phyloP scores from a whole-genome alignment of 1,284 basidiomycete species.

The Meripilus lineatus region DNA sequence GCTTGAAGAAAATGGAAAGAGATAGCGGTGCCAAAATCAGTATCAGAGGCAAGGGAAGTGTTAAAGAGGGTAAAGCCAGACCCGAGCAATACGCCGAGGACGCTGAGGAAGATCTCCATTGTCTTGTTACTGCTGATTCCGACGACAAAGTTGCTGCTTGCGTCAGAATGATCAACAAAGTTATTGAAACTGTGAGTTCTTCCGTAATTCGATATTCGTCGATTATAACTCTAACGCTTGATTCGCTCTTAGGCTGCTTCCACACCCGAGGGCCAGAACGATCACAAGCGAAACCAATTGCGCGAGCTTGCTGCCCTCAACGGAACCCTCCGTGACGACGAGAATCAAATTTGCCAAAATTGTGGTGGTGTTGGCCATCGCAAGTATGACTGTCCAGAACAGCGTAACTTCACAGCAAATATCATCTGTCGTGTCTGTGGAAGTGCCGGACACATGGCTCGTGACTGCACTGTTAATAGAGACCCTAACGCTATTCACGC shows the following conservation, averaged over 20 bases:
- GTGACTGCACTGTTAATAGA: conserved; percentile 87
- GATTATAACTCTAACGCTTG: conserved; percentile 10
- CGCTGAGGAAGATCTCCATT: conserved; percentile 98
- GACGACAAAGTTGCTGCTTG: conserved; percentile 90
- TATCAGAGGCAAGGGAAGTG: conserved; percentile 96
- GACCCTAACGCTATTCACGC: conserved; percentile 53
- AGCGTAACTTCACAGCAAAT: conserved; percentile 95
- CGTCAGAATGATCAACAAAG: conserved; percentile 93
- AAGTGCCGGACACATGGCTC: conserved; percentile 94
- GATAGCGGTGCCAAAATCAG: conserved; percentile 98
- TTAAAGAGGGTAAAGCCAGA: conserved; percentile 97
- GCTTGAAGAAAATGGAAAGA: conserved; percentile 98
- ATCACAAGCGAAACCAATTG: conserved; percentile 98
- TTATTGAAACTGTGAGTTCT: conserved; percentile 90
- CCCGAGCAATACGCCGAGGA: conserved; percentile 92
- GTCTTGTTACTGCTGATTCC: conserved; percentile 90
- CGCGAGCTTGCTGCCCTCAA: conserved; percentile 97
- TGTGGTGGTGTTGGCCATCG: conserved; percentile 93
- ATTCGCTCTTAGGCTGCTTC: conserved; percentile 76
- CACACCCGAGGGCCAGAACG: conserved; percentile 98
- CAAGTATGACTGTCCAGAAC: conserved; percentile 96
- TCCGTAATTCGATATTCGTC: neutral
- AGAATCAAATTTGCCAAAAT: conserved; percentile 99
- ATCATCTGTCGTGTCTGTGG: conserved; percentile 97
- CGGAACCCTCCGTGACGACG: conserved; percentile 98